These are phyloP conservation scores for Rhynchospora tenuis DNA, from an alignment of 176 grass and related monocot species.

Conservation along the genomic window DNA sequence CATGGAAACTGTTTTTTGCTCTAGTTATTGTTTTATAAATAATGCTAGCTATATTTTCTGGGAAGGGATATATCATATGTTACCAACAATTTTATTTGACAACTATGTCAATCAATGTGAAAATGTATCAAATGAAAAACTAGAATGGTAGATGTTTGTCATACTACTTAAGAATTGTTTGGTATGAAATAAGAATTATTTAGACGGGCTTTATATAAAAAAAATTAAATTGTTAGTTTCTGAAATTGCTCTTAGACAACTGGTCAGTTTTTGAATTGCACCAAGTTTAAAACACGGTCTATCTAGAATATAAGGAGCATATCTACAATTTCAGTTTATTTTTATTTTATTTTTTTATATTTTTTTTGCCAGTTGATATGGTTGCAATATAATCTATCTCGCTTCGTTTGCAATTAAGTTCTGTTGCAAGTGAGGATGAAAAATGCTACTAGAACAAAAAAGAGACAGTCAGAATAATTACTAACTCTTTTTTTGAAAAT, in stretches of 20 bases:
- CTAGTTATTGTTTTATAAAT: too few species aligned
- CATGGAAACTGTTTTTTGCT: background rate
- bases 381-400: background rate
- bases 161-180: too few species aligned
- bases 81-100: too few species aligned
- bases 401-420: background rate
- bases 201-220: too few species aligned
- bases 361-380: background rate
- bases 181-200: too few species aligned
- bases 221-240: background rate
- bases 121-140: too few species aligned
- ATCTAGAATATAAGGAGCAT: background rate
- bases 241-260: background rate
- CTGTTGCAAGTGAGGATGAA: background rate
- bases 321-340: background rate
- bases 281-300: background rate
- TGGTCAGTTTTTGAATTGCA: background rate
- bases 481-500: background rate
- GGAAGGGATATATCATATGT: too few species aligned
- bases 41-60: too few species aligned
- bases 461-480: background rate
- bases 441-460: background rate
- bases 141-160: too few species aligned
- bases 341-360: background rate
- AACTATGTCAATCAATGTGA: too few species aligned